These are phyloP conservation scores for Rhodotorula graminis DNA, from an alignment of 768 basidiomycete species.

Conservation along the genomic window DNA sequence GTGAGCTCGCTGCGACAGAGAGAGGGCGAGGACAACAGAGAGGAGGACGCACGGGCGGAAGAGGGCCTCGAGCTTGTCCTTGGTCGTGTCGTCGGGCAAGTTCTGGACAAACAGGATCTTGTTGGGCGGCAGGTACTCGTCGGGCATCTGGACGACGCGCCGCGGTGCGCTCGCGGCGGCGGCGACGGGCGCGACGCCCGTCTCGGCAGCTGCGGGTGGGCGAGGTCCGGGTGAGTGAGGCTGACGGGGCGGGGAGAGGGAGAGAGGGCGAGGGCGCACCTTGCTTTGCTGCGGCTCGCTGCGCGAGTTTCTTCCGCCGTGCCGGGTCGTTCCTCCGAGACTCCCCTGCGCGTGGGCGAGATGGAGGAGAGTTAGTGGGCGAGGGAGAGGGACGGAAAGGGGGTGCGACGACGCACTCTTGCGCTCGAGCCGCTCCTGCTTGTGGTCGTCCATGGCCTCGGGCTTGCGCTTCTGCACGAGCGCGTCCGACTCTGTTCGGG, in stretches of 20 bases:
- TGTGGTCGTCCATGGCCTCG: conserved; percentile 67
- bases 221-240: not conserved
- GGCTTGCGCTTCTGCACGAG: conserved; percentile 72
- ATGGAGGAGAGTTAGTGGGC: not conserved
- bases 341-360: conserved; percentile 53
- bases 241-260: not conserved
- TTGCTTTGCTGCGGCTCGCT: conserved; percentile 68
- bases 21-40: not conserved
- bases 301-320: conserved; percentile 73
- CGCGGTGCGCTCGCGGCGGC: conserved; percentile 40
- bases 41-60: conserved; percentile 72
- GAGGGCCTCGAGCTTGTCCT: conserved; percentile 81
- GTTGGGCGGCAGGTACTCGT: conserved; percentile 99
- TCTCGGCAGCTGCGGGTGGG: conserved; percentile 21
- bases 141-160: conserved; percentile 85
- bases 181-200: conserved; percentile 8
- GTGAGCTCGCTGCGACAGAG: not conserved
- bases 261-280: conserved; percentile 51
- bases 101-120: conserved; percentile 98
- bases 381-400: not conserved
- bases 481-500: conserved; percentile 78
- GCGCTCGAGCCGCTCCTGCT: conserved; percentile 65
- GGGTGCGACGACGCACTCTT: conserved; percentile 63
- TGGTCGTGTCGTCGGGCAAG: conserved; percentile 83
- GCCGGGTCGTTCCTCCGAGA: conserved; percentile 85